phyloP scores from a whole-genome alignment of 179 eudicot species.

The Silene vulgaris region DNA sequence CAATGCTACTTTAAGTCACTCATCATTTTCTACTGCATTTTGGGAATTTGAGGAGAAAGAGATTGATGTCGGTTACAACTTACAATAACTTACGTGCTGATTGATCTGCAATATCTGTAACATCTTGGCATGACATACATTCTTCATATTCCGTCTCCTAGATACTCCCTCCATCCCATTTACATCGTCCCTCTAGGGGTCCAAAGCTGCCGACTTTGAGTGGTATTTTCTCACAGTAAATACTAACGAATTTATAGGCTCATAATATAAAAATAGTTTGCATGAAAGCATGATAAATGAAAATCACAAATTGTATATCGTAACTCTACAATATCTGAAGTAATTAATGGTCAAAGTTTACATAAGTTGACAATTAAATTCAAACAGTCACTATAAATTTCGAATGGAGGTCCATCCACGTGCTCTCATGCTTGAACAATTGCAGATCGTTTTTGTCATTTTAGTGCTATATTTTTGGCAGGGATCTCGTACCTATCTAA shows the following conservation, averaged over 20 bases:
- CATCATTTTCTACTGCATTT: not conserved
- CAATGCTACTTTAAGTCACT: not conserved
- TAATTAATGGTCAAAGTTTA: not conserved
- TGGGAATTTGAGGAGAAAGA: not conserved
- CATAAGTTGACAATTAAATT: not conserved
- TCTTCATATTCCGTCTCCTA: not conserved
- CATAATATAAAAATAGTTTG: not conserved
- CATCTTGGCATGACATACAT: not conserved
- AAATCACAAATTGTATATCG: not conserved
- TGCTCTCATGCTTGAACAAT: not conserved
- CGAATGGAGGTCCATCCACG: not conserved
- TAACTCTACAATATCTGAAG: not conserved
- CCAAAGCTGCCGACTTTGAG: not conserved
- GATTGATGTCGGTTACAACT: constrained; percentile 16
- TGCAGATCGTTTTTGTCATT: constrained; percentile 5
- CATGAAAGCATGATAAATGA: not conserved
- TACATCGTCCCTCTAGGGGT: not conserved
- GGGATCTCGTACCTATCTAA: constrained; percentile 92
- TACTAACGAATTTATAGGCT: too few species aligned
- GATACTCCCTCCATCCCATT: not conserved
- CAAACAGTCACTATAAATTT: not conserved
- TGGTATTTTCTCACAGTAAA: not conserved
- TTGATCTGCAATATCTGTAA: not conserved
- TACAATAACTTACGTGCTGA: not conserved
- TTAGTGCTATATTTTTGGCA: constrained; percentile 24